Percentiles rank a stretch among this genome's conserved stretches.
Evolutionary conservation across 345 rosid genomes (phyloP).

Genomic region (Lumnitzera littorea): DNA sequence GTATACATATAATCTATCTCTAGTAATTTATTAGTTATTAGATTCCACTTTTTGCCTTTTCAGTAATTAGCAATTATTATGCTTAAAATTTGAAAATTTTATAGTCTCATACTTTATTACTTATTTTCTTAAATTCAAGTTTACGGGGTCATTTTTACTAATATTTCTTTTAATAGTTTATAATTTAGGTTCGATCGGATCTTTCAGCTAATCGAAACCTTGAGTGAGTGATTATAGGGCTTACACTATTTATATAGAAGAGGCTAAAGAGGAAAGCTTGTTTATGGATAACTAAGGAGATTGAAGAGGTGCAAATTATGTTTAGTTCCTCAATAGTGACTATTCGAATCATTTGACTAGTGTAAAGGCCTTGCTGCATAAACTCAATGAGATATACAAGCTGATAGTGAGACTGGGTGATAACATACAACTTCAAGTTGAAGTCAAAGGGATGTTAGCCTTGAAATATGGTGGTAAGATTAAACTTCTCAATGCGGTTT

Average conservation of each 20-base stretch:
- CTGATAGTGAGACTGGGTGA: slow-evolving; percentile 5
- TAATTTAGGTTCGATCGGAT: too few relatives aligned
- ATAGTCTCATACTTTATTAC: too few relatives aligned
- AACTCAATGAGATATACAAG: slow-evolving; percentile 8
- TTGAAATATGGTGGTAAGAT: slow-evolving; percentile 1
- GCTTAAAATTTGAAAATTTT: too few relatives aligned
- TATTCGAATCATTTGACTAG: slow-evolving; percentile 6
- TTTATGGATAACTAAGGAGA: background rate
- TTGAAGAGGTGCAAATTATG: background rate
- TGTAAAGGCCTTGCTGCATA: background rate
- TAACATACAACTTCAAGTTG: background rate
- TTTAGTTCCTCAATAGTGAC: background rate
- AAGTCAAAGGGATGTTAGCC: background rate
- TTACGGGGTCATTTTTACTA: too few relatives aligned
- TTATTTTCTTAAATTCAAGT: too few relatives aligned
- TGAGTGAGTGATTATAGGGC: too few relatives aligned
- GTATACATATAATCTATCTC: too few relatives aligned
- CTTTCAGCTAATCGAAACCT: too few relatives aligned
- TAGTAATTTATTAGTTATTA: too few relatives aligned
- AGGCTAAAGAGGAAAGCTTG: background rate
- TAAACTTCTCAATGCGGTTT: background rate
- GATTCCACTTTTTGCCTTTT: too few relatives aligned
- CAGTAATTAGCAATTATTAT: too few relatives aligned
- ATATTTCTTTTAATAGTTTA: too few relatives aligned
- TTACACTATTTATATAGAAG: background rate